Base-by-base conservation (phyloP, 2,329 filamentous ascomycete genomes). In the Corniculantispora saksenae region DNA sequence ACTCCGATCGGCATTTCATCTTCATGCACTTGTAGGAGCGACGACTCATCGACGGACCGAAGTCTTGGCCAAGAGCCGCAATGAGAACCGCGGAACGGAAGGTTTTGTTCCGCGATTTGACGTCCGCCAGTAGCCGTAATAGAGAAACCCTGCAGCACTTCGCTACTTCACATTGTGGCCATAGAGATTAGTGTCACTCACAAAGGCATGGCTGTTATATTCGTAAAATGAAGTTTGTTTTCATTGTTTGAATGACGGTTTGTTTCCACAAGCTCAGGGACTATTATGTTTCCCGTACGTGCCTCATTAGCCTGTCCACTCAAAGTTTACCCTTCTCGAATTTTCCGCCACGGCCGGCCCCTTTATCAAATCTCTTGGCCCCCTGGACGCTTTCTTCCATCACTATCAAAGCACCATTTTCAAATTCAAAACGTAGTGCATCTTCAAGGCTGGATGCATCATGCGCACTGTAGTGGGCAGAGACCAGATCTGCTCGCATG, bases 401-500 rank as follows among this genome's bases (percentile, higher is more conserved):
- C n/a, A 85, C 70, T 1, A 83, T 78, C 40, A 72, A 71, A 2
- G 77, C 67, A 0, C 82, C 83, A 32, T 78, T 70, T 5, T 80
- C 75, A 69, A 79, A 84, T 68, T 86, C 84, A 66, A 76, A 76
- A 43, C 70, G 71, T 72, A 86, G 64, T 0, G 83, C 84, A 69
- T 86, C 82, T 51, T 82, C 76, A 15, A 86, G 81, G 2, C 78
- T 81, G 0, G 66, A 68, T 0, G 84, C 82, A 10, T 81, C 72
- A 66, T 83, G 86, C 0, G 79, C 78, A 19, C 80, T 77, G 70
- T 86, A 81, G 66, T 86, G 85, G 43, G 78, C 79, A 12, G 76
- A 81, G 3, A 69, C 70, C 3, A 84, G 75, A 70, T 87, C 84
- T 2, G 72, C 73, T 60, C 82, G 84, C 79, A 87, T 80, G 69